Conservation (phyloP, 1,284 basidiomycete genomes). For the Rhodotorula sp. region DNA sequence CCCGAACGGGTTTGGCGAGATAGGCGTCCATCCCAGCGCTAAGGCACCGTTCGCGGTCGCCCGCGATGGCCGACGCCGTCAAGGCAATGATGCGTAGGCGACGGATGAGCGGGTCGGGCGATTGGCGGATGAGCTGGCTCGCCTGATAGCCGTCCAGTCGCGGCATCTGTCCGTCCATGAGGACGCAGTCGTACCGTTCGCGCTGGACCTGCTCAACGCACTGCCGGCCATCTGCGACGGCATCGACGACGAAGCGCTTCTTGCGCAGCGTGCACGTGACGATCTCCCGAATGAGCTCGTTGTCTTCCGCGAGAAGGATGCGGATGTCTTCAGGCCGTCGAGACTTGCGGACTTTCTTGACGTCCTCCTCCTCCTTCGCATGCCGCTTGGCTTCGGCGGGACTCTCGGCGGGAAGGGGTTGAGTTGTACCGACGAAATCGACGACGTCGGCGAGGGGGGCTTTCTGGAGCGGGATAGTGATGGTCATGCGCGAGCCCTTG, state of each 20-base stretch:
- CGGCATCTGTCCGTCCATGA: slow-evolving; percentile 43
- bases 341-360: neutral
- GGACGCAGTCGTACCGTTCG: slow-evolving; percentile 32
- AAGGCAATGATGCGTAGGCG: slow-evolving; percentile 37
- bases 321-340: slow-evolving; percentile 12
- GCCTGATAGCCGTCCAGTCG: slow-evolving; percentile 35
- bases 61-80: slow-evolving; percentile 39
- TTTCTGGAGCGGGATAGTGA: slow-evolving; percentile 37
- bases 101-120: neutral
- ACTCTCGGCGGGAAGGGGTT: neutral
- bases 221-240: slow-evolving; percentile 10
- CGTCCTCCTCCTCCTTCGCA: neutral
- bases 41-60: slow-evolving; percentile 39
- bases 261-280: slow-evolving; percentile 23
- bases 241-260: slow-evolving; percentile 16
- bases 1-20: slow-evolving; percentile 31
- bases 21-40: slow-evolving; percentile 37
- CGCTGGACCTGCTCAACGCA: slow-evolving; percentile 25
- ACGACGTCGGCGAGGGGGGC: slow-evolving; percentile 15
- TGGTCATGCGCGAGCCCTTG: slow-evolving; percentile 17
- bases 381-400: neutral
- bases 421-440: slow-evolving; percentile 2
- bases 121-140: slow-evolving; percentile 22
- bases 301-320: slow-evolving; percentile 41
- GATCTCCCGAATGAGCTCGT: slow-evolving; percentile 40